Base-by-base conservation (phyloP, 805 yeast species). In the Yarrowia porcina region DNA sequence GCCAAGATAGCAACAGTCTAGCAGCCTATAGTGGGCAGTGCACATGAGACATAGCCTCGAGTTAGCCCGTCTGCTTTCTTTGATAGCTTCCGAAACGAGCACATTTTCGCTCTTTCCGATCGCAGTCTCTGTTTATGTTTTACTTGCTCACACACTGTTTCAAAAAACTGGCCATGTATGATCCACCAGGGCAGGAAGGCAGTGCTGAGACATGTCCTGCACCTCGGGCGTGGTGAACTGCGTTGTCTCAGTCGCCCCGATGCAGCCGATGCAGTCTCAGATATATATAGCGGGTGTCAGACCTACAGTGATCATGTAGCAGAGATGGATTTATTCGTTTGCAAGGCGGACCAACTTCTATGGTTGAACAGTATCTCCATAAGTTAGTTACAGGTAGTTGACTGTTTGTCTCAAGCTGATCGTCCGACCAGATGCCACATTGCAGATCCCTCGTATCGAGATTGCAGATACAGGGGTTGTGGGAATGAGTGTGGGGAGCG, bases 191-290 rank as follows among this genome's bases (percentile, higher is more conserved):
- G 17, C 17, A 32, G 27, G 27, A 9, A 28, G 50, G 50, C 50
- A 27, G 50, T 44, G 50, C 50, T 44, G 50, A 44, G 50, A 44
- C 50, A 44, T 6, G 23, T n/a, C 35, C 13, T n/a, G 23, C 30
- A 21, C 17, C 33, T 17, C 5, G 9, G n/a, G 50, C 33, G 23
- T 44, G 23, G 3, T 12, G 28, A 12, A 21, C 7, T 44, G 50
- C 33, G 33, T 44, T 44, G 50, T 44, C 50, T 44, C 23, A 44
- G 35, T 41, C n/a, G n/a, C n/a, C n/a, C n/a, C n/a, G n/a, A n/a
- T n/a, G n/a, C n/a, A n/a, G n/a, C 32, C 32, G 49, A 42, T n/a
- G 30, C 47, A 25, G 32, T 42, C 49, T 39, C 20, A 25, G 32
- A n/a, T 23, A 23, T 25, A 41, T 4, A 25, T 25, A 25, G n/a